A percentile compares a stretch with the other conserved stretches of the same genome.
These are phyloP conservation scores for Globisporangium sylvaticum DNA, from an alignment of 352 stramenopile genomes.

Conservation along the genomic window DNA sequence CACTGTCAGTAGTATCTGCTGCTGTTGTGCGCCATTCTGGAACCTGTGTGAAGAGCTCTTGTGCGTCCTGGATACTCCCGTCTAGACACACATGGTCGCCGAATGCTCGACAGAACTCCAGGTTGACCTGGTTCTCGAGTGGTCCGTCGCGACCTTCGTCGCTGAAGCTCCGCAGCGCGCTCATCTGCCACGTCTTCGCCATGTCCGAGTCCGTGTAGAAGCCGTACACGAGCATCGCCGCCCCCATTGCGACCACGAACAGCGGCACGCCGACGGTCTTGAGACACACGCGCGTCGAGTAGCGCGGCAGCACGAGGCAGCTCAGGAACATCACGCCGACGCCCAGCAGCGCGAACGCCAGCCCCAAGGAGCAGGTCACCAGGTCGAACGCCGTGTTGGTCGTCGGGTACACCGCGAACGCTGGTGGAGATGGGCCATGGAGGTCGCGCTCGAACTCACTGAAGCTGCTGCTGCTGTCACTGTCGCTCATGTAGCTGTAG, in stretches of 20 bases:
- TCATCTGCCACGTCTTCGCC: slow-evolving; percentile 1
- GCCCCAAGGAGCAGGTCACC: slow-evolving; percentile 13
- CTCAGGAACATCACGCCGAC: slow-evolving; percentile 20
- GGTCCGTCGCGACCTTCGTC: slow-evolving; percentile 3
- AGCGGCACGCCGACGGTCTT: slow-evolving; percentile 16
- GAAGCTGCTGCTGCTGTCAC: background rate
- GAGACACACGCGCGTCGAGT: slow-evolving; percentile 11
- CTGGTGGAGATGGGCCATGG: background rate
- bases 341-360: slow-evolving; percentile 17
- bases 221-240: slow-evolving; percentile 16
- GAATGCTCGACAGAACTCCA: slow-evolving; percentile 19
- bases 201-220: background rate
- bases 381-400: slow-evolving; percentile 21
- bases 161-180: background rate
- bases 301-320: slow-evolving; percentile 18
- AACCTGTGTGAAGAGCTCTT: slow-evolving; percentile 9
- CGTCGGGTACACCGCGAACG: background rate
- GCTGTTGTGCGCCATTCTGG: background rate
- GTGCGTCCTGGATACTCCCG: background rate
- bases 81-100: slow-evolving; percentile 10
- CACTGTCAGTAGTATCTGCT: background rate
- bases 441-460: background rate
- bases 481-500: background rate
- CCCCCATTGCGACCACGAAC: slow-evolving; percentile 6
- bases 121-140: slow-evolving; percentile 20